Conservation (phyloP, 495 filamentous ascomycete species). For the Annulohypoxylon stygium region DNA sequence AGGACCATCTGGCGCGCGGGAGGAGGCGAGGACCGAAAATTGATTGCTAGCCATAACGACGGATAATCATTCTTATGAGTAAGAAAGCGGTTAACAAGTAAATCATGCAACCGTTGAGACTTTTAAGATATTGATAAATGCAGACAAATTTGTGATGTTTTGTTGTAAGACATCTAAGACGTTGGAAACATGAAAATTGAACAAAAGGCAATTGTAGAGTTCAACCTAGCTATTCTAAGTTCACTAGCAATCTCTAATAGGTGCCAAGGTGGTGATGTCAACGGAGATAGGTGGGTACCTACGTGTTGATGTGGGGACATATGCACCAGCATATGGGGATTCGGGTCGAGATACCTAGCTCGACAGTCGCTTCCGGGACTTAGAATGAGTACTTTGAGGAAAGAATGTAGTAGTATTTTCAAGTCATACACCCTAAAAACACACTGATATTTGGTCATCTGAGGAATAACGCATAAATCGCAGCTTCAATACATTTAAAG, state of each 20-base stretch:
- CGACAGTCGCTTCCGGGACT: slow-evolving; percentile 13
- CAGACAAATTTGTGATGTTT: slow-evolving; percentile 4
- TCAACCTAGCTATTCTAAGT: slow-evolving; percentile 12
- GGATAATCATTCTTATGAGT: slow-evolving; percentile 27
- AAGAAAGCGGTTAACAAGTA: background rate
- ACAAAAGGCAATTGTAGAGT: slow-evolving; percentile 4
- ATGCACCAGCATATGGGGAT: slow-evolving; percentile 16
- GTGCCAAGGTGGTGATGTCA: slow-evolving; percentile 43
- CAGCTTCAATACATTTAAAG: background rate
- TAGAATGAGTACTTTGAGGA: background rate
- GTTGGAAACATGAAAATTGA: background rate
- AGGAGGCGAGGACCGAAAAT: slow-evolving; percentile 43
- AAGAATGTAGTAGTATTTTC: background rate
- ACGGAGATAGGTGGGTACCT: slow-evolving; percentile 33
- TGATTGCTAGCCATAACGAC: slow-evolving; percentile 49
- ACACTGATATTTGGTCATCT: background rate
- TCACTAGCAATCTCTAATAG: slow-evolving; percentile 18
- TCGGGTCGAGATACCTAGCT: slow-evolving; percentile 29
- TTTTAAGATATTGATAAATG: background rate
- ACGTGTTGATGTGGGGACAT: slow-evolving; percentile 21
- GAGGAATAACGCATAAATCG: background rate
- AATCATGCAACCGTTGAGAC: background rate
- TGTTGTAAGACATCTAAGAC: background rate
- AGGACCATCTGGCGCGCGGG: slow-evolving; percentile 30
- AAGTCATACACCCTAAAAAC: background rate